Base-by-base conservation (phyloP, 2,329 filamentous ascomycete species). In the Paraphoma chrysanthemicola region DNA sequence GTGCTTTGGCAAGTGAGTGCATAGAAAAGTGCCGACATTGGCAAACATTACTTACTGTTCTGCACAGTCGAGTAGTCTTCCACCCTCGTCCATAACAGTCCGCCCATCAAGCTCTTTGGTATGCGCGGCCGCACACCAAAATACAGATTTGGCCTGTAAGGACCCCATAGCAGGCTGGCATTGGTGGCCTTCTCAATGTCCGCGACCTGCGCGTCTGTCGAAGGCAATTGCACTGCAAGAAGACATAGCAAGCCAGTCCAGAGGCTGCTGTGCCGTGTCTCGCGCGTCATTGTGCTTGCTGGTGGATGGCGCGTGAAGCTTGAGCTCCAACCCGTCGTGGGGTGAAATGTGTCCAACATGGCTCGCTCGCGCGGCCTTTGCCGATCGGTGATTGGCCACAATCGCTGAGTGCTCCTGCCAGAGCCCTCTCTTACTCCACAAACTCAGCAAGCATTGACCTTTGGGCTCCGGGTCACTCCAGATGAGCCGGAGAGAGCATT, bases 121-220 rank as follows among this genome's bases (percentile, higher is more conserved):
- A 94, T 83, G 56, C 93, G 86, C 44, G 94, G 92, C 17, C 92
- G 86, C 36, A 97, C 86, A 1, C 94, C 94, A 81, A 98, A 98
- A 78, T 97, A 98, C 44, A 98, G 79, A 71, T 97, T 97, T 0
- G 94, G 90, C 66, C 92, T 87, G 80, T 98, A 99, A 1, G 95
- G 92, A 0, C 95, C 95, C 95, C 95, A 99, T 81, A 98, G 83
- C 67, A 99, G 83, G 71, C 90, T 94, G 71, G 96, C 85, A 77
- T 98, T 97, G 66, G 81, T 85, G 23, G 82, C 80, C 69, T 78
- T 79, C 44, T 76, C 71, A 11, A 77, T 73, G 29, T 75, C 73
- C 17, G 71, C 69, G 57, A 71, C 70, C 64, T 75, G 73, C 59
- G 74, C 72, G 41, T 56, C 56, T 6, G 48, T 57, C 39, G 68